Evolutionary conservation across 768 basidiomycete genomes (phyloP), one percentile per base, ranked within the genome.

Genomic region (Pholiota molesta): DNA sequence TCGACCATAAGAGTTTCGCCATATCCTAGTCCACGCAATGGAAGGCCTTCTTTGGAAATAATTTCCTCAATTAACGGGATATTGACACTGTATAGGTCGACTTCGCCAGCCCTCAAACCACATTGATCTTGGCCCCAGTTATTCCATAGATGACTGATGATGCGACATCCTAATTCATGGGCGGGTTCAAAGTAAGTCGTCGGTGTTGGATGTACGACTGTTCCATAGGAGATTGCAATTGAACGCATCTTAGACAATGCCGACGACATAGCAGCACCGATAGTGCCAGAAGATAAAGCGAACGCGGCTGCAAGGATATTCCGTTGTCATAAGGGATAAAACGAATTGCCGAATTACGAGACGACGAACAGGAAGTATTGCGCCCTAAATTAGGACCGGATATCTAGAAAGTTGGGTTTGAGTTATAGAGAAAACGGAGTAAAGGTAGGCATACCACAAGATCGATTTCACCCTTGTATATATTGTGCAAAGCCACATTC

Each of bases 141-240:
- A 13, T 83, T 71, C 91, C 91, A 97, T 2, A 99, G 81, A 63
- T 89, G 77, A 33, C 80, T 71, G 65, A 94, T 83, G 68, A 97
- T 91, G 21, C 84, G 79, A 28, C 83, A 75, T 23, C 88, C 81
- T 23, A 95, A 80, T 6, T 75, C 71, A 72, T 96, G 86, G 0
- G 95, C 94, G n/a, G 92, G 89, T 39, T 87, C 81, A 65, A 86
- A 78, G 57, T 83, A 82, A 16, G 74, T 64, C 8, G 73, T 63
- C 1, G 92, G 88, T 5, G 89, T 88, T 1, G 92, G 91, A 69
- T 86, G 82, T 49, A 82, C 71, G 55, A 96, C 85, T 16, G 83
- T 91, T 37, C 94, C 94, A 71, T 97, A 97, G 0, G 94, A 96
- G 39, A 98, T 70, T 1, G 96, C 95, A 61, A 97, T 90, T 44